Conservation (phyloP, 2,329 filamentous ascomycete species). For the Cladosporium sp. region DNA sequence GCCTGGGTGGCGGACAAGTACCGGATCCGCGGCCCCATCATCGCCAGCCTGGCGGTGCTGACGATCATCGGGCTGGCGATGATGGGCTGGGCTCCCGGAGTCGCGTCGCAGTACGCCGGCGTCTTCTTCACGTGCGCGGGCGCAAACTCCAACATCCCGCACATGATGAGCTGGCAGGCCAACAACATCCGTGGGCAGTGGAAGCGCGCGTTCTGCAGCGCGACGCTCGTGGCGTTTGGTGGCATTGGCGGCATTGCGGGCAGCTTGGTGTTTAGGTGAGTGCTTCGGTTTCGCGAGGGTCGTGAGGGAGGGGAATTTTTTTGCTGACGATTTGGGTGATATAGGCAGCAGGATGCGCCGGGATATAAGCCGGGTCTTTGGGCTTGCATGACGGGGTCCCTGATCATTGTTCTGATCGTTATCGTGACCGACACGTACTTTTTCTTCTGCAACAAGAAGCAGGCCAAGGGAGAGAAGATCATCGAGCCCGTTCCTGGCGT, state of each 20-base stretch:
- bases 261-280: slow-evolving; percentile 64
- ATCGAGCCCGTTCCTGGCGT: slow-evolving; percentile 19
- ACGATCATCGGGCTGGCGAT: slow-evolving; percentile 23
- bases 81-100: slow-evolving; percentile 21
- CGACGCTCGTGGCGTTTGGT: slow-evolving; percentile 69
- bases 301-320: slow-evolving; percentile 49
- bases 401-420: slow-evolving; percentile 20
- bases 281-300: slow-evolving; percentile 37
- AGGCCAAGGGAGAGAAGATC: slow-evolving; percentile 15
- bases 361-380: slow-evolving; percentile 20
- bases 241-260: slow-evolving; percentile 72
- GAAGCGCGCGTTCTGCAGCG: slow-evolving; percentile 74
- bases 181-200: slow-evolving; percentile 84
- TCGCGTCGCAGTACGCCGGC: slow-evolving; percentile 56
- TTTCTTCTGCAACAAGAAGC: slow-evolving; percentile 18
- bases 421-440: slow-evolving; percentile 17
- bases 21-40: slow-evolving; percentile 17
- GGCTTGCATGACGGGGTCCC: slow-evolving; percentile 19
- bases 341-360: slow-evolving; percentile 30
- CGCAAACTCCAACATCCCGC: slow-evolving; percentile 69
- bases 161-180: slow-evolving; percentile 69
- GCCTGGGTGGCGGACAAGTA: slow-evolving; percentile 19
- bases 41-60: slow-evolving; percentile 20
- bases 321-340: slow-evolving; percentile 40
- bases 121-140: slow-evolving; percentile 71